Evolutionary conservation across 441 rosid genomes (phyloP), one percentile per base, ranked within the genome.

Genomic region (Caryocar brasiliense): DNA sequence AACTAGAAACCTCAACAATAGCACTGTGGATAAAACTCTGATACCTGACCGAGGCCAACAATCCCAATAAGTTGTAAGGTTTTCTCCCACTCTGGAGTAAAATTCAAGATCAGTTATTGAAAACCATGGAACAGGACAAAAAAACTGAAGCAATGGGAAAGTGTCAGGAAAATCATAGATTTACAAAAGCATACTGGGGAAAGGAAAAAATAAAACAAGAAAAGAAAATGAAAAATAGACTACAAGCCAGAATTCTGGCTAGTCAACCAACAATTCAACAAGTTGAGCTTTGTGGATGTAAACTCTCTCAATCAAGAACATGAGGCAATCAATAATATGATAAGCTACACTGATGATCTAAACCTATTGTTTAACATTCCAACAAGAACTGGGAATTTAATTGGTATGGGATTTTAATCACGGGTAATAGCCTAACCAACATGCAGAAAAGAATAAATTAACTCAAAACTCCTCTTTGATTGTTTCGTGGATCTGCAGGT

Each of bases 31-130:
- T 23, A 44, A 34, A 51, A 41, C 23, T 41, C 2, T 7, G 38
- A 27, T 85, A 83, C 95, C 95, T 56, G 85, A 52, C 75, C 53
- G 1, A 82, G 62, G 49, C 97, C 87, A 51, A 82, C 3, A 36
- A 86, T 59, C 56, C 72, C 98, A 61, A 92, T 76, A 43, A 85
- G 41, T 68, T 92, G 99, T 51, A 92, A 62, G 11, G 90, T 79
- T 68, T 63, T 80, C 77, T 88, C 94, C 92, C 95, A 92, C 66
- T 85, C 94, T 92, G 88, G 54, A 53, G 77, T 5, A 59, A 51
- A 56, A 37, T 40, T 30, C 8, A 52, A 0, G 27, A 23, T 58
- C 12, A 58, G 69, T 63, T 46, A 13, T 26, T 28, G 51, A 33
- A 13, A 42, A n/a, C 25, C 26, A 47, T 0, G 32, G 2, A 7